Conservation (phyloP, 2,329 filamentous ascomycete species). For the Talaromyces piceae region DNA sequence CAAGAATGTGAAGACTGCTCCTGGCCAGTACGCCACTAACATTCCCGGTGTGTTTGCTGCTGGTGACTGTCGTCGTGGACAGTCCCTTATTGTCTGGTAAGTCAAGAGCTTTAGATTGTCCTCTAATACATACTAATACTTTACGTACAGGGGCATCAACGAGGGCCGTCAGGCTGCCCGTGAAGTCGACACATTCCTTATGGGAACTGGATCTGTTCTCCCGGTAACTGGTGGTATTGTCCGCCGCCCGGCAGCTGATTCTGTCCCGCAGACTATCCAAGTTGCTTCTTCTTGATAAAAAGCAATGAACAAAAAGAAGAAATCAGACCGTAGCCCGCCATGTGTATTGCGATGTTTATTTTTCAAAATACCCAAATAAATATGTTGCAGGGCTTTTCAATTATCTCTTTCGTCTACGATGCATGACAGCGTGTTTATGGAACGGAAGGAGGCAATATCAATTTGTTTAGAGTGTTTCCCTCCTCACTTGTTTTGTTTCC, state of each 20-base stretch:
- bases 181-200: conserved; percentile 83
- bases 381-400: conserved; percentile 1
- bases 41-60: conserved; percentile 84
- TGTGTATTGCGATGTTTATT: conserved; percentile 3
- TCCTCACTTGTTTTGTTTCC: conserved; percentile 7
- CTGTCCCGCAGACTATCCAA: conserved; percentile 27
- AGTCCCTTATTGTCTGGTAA: conserved; percentile 93
- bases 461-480: conserved; percentile 9
- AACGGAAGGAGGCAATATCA: conserved; percentile 9
- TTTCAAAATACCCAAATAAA: conserved; percentile 3
- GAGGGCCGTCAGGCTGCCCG: conserved; percentile 89
- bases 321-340: not conserved
- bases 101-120: conserved; percentile 24
- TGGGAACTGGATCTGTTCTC: conserved; percentile 64
- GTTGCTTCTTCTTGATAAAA: conserved; percentile 4
- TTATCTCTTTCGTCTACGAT: conserved; percentile 9
- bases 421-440: conserved; percentile 10
- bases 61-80: conserved; percentile 88
- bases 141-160: conserved; percentile 78
- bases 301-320: conserved; percentile 1
- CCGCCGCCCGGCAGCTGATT: conserved; percentile 59
- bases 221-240: conserved; percentile 91
- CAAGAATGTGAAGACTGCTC: conserved; percentile 92
- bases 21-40: conserved; percentile 83
- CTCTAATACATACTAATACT: conserved; percentile 10